phyloP scores from a whole-genome alignment of 352 stramenopile species.

The Pythium rishiriense region DNA sequence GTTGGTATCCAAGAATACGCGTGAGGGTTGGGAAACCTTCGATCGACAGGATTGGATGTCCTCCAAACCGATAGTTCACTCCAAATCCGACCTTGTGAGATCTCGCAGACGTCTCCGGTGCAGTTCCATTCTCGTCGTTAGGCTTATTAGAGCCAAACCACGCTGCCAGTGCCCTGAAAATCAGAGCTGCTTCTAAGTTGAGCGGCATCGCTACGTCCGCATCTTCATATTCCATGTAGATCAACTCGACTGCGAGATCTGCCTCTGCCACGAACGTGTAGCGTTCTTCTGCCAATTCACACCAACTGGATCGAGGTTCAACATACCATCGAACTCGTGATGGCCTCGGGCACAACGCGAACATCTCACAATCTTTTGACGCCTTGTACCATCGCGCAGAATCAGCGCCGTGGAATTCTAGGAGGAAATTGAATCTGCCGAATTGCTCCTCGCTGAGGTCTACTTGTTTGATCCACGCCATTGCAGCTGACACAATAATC shows the following conservation, averaged over 20 bases:
- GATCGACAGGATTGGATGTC: neutral
- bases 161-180: slow-evolving; percentile 2
- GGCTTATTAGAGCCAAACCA: slow-evolving; percentile 12
- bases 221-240: slow-evolving; percentile 22
- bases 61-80: slow-evolving; percentile 23
- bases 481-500: neutral
- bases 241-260: slow-evolving; percentile 28
- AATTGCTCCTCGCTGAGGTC: neutral
- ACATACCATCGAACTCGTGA: slow-evolving; percentile 27
- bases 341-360: slow-evolving; percentile 7
- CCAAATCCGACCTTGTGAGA: slow-evolving; percentile 20
- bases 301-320: slow-evolving; percentile 5
- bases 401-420: slow-evolving; percentile 11
- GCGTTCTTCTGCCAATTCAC: slow-evolving; percentile 11
- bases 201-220: neutral
- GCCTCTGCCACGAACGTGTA: slow-evolving; percentile 29
- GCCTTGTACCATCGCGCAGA: slow-evolving; percentile 20
- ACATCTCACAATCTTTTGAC: slow-evolving; percentile 13
- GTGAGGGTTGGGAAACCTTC: neutral
- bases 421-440: neutral
- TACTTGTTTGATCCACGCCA: neutral
- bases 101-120: neutral
- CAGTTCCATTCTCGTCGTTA: neutral
- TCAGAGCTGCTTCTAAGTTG: neutral
- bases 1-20: slow-evolving; percentile 4